These are phyloP conservation scores for Halophytophthora polymorphica DNA, from an alignment of 352 stramenopile genomes.

Conservation along the genomic window DNA sequence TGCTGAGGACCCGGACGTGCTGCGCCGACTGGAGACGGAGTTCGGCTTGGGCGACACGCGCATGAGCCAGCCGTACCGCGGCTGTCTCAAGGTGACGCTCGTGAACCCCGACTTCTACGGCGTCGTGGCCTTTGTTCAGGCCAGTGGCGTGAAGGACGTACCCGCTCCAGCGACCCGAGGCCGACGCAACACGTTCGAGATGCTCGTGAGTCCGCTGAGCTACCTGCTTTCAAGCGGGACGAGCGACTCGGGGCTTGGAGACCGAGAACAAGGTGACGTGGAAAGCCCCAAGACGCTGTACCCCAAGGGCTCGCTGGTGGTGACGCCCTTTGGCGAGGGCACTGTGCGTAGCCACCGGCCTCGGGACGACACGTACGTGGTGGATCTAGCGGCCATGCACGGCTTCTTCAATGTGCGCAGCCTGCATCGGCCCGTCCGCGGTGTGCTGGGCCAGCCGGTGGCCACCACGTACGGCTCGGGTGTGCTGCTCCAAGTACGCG, in stretches of 20 bases:
- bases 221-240: constrained; percentile 38
- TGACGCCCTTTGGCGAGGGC: constrained; percentile 67
- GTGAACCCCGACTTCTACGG: constrained; percentile 42
- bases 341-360: constrained; percentile 43
- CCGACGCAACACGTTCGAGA: constrained; percentile 65
- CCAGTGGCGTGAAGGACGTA: constrained; percentile 32
- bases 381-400: constrained; percentile 41
- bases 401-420: constrained; percentile 44
- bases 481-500: constrained; percentile 51
- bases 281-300: constrained; percentile 32
- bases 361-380: constrained; percentile 52
- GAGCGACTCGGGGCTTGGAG: not conserved
- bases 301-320: constrained; percentile 43
- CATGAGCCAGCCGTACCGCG: constrained; percentile 51
- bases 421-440: constrained; percentile 40
- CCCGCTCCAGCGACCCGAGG: constrained; percentile 11
- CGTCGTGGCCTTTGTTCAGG: constrained; percentile 54
- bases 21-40: constrained; percentile 45
- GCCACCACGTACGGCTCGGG: constrained; percentile 69
- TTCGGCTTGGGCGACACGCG: constrained; percentile 52
- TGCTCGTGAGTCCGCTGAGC: constrained; percentile 68
- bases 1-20: constrained; percentile 33
- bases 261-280: constrained; percentile 7
- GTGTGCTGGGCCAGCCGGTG: constrained; percentile 56
- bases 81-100: constrained; percentile 41